phyloP scores from a whole-genome alignment of 768 basidiomycete genomes.

The Lactarius hatsudake region DNA sequence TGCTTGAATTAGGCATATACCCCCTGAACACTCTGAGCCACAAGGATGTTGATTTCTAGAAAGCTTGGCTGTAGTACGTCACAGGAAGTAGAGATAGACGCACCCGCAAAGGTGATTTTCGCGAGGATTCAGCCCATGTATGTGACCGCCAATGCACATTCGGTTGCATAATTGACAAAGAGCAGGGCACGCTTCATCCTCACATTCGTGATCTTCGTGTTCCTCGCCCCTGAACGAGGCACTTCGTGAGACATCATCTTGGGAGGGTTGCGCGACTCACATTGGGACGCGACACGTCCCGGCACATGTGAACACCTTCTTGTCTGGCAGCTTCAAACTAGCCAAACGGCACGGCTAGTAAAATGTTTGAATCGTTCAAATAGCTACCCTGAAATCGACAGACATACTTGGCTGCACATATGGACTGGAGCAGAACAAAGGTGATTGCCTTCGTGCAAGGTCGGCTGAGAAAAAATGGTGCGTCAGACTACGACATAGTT shows the following conservation, averaged over 20 bases:
- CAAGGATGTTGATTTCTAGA: slow-evolving; percentile 52
- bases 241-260: not conserved
- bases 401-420: slow-evolving; percentile 49
- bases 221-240: slow-evolving; percentile 37
- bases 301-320: slow-evolving; percentile 1
- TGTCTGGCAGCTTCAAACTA: not conserved
- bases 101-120: slow-evolving; percentile 58
- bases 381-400: not conserved
- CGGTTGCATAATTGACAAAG: slow-evolving; percentile 50
- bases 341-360: slow-evolving; percentile 15
- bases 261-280: not conserved
- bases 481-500: not conserved
- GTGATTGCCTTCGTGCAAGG: slow-evolving; percentile 42
- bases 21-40: slow-evolving; percentile 40
- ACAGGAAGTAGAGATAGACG: slow-evolving; percentile 7
- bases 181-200: slow-evolving; percentile 50
- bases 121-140: slow-evolving; percentile 45
- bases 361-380: too few relatives aligned
- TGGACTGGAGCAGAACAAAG: slow-evolving; percentile 53
- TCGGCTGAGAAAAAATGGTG: not conserved
- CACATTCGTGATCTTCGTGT: slow-evolving; percentile 50
- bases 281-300: slow-evolving; percentile 5
- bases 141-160: slow-evolving; percentile 47
- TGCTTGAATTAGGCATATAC: slow-evolving; percentile 59
- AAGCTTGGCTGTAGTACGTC: not conserved